Evolutionary conservation across 2,329 filamentous ascomycete species (phyloP), one percentile per base, ranked within the genome.

Genomic region (Parastagonospora avenae): DNA sequence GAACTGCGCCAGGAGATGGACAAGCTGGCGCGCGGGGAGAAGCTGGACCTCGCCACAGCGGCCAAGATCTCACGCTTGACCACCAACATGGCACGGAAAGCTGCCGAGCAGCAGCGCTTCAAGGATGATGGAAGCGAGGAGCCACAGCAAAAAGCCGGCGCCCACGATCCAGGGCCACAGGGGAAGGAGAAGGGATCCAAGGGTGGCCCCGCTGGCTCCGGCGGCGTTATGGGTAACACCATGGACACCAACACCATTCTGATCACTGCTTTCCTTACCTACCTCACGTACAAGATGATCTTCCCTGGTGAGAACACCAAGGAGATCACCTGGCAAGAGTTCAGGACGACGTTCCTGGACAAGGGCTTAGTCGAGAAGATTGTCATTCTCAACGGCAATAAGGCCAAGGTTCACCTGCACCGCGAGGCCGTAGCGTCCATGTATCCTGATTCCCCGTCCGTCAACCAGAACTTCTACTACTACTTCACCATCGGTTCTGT

Each of bases 321-420:
- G 67, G 93, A 99, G 71, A 97, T 99, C 52, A 97, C 94, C 48
- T 99, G 92, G 91, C 92, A 99, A 76, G 94, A 99, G 77, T 91
- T 99, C 77, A 83, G 90, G 57, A 92, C 86, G 63, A 94, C 91
- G 29, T 97, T 96, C 80, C 81, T 99, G 54, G 92, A 97, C 76
- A 97, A 96, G 80, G 94, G 94, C 7, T 82, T 99, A 19, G 92
- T 99, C 15, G 90, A 97, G 77, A 97, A 92, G 79, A 82, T 99
- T 62, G 87, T 87, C 14, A 87, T 96, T 30, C 83, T 96, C 44
- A 86, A 92, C 63, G 84, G 87, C 57, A 86, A 85, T 64, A 85
- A 84, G 55, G 94, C 97, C 39, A 85, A 89, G 47, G 90, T 97
- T 29, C 85, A 91, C 60, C 80, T 94, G 42, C 86, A 95, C 71